Evolutionary conservation across 2,329 filamentous ascomycete genomes (phyloP), one percentile per base, ranked within the genome.

Genomic region (Aureobasidium zeae): DNA sequence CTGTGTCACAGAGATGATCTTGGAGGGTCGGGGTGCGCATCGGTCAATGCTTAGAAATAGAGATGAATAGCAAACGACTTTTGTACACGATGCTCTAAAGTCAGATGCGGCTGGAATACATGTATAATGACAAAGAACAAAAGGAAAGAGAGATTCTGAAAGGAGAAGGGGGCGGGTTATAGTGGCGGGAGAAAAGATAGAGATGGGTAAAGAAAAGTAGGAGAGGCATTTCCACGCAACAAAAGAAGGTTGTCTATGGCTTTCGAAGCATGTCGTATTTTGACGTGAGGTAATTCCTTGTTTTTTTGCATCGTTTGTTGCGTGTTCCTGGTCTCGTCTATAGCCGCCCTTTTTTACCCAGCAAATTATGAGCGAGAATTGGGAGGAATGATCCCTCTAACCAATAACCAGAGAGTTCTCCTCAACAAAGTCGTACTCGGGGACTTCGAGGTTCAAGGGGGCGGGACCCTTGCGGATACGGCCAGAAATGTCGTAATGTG

Each of bases 401-500:
- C 91, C 91, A 69, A 98, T 94, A 57, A 96, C 69, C 56, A 98
- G 74, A 70, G 80, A 81, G 63, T 77, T 80, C 10, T 95, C 91
- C 64, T 89, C 83, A 52, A 86, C 80, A 79, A 98, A 96, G 60
- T 85, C 86, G 75, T 95, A 94, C 60, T 69, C 66, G 54, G 89
- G 91, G 55, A 96, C 80, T 74, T 96, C 91, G 63, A 98, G 80
- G 77, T 98, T 98, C 62, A 98, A 79, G 54, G 91, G 91, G 50
- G 91, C 91, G 52, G 91, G 91, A 55, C 91, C 91, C 78, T 86
- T 95, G 74, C 91, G 82, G 77, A 94, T 86, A 70, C 91, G 87
- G 67, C 91, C 91, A 53, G 88, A 96, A 68, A 98, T 96, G 67
- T 98, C 91, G 79, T 98, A 98, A 77, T 98, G 91, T 57, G 88